Evolutionary conservation across 116 monocot species (phyloP).

Genomic region (Cymodocea nodosa): DNA sequence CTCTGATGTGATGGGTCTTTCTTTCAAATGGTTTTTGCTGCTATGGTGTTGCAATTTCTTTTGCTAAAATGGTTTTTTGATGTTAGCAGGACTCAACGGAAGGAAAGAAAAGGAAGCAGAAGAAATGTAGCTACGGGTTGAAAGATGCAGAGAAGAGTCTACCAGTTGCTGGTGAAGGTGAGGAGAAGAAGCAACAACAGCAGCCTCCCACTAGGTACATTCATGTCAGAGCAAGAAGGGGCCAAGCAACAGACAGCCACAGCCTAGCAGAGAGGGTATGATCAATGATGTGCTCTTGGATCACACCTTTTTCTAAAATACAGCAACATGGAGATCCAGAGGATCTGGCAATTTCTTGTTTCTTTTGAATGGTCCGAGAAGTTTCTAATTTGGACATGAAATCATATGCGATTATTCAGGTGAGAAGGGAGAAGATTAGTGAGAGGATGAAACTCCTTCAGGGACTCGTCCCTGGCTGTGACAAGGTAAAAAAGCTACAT

Average conservation of each 20-base stretch:
- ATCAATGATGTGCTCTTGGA: not conserved
- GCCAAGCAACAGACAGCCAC: conserved; percentile 59
- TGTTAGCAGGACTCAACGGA: not conserved
- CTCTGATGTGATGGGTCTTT: not conserved
- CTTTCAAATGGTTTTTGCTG: not conserved
- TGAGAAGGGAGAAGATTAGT: conserved; percentile 75
- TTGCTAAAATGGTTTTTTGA: not conserved
- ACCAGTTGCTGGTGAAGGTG: not conserved
- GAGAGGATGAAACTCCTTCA: conserved; percentile 71
- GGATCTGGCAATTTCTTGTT: not conserved
- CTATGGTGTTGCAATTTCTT: not conserved
- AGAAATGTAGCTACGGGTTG: not conserved
- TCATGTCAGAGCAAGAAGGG: conserved; percentile 22
- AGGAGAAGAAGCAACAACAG: conserved; percentile 2
- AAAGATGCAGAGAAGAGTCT: not conserved
- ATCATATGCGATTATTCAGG: too few species aligned
- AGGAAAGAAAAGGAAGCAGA: conserved; percentile 6
- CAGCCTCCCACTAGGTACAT: conserved; percentile 1
- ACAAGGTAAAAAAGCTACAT: conserved; percentile 28
- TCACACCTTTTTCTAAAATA: not conserved
- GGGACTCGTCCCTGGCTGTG: conserved; percentile 67
- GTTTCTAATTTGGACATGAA: too few species aligned
- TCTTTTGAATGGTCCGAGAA: too few species aligned
- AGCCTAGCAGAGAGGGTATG: conserved; percentile 56
- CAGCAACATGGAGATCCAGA: too few species aligned